Evolutionary conservation across 2,329 filamentous ascomycete genomes (phyloP), one percentile per base, ranked within the genome.

Genomic region (Fusarium penzigii): DNA sequence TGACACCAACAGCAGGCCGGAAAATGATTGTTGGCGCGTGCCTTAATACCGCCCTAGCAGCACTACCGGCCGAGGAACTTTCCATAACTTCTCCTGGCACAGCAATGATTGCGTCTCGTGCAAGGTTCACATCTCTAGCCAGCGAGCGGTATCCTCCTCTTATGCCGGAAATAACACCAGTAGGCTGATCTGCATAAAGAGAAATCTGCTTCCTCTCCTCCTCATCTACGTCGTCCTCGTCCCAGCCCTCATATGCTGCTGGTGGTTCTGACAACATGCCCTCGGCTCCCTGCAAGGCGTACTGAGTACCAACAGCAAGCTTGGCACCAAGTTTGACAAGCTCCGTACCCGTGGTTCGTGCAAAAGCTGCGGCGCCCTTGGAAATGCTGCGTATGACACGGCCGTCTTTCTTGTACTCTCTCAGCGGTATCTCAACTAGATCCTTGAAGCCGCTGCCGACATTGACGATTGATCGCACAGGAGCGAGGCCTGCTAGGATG

Each of bases 281-380:
- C 70, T 99, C 95, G 0, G 92, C 92, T 16, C 89, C 89, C 67
- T 96, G 89, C 2, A 99, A 82, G 14, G 92, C 85, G n/a, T 89
- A 94, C 66, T 97, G 94, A 3, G 95, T 96, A 34, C 94, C 94
- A 45, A 97, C 90, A 1, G 93, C 93, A 46, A 97, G 78, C 71
- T 97, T 97, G 42, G 94, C 94, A 12, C 94, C 93, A 0, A 99
- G 79, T 65, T 94, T 94, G 57, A 96, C 89, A n/a, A 97, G 80
- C 68, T 97, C 94, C 1, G 89, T 95, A 3, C 92, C 92, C 0
- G 94, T 99, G 1, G 92, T 97, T 65, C 89, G 92, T 36, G 90
- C 92, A 72, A 99, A 99, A 2, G 90, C 88, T 9, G 87, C 78
- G 0, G 92, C 92, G 2, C 95, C 94, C 72, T 96, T 97, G 55